Evolutionary conservation across 805 yeast species (phyloP).

Genomic region (Dipodascus albidus): DNA sequence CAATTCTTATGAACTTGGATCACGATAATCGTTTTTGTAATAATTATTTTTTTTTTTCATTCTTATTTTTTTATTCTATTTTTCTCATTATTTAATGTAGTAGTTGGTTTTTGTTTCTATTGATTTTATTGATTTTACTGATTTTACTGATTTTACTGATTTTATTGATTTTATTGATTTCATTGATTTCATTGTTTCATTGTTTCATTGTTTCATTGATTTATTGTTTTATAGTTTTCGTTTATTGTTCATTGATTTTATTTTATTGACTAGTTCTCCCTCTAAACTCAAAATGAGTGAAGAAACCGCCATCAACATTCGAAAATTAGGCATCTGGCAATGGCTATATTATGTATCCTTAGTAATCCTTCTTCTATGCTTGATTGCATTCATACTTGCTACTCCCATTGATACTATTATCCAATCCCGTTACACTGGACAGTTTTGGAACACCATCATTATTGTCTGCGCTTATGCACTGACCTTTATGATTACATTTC

Average conservation of each 20-base stretch:
- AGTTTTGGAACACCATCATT: slow-evolving; percentile 72
- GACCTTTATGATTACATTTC: slow-evolving; percentile 38
- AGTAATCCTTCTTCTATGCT: slow-evolving; percentile 19
- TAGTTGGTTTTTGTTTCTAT: too few relatives aligned
- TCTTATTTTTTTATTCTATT: slow-evolving; percentile 11
- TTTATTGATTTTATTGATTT: too few relatives aligned
- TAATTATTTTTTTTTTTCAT: slow-evolving; percentile 4
- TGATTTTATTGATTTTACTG: too few relatives aligned
- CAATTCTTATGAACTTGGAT: slow-evolving; percentile 1
- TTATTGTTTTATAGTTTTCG: too few relatives aligned
- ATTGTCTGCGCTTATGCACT: slow-evolving; percentile 61
- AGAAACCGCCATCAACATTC: neutral
- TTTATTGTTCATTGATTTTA: neutral
- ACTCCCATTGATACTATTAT: slow-evolving; percentile 72
- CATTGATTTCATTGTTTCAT: too few relatives aligned
- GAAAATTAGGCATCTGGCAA: neutral
- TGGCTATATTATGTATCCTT: slow-evolving; percentile 22
- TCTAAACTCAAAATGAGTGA: neutral
- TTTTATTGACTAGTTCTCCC: neutral
- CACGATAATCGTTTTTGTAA: too few relatives aligned
- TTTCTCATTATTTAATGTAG: slow-evolving; percentile 11
- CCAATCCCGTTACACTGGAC: slow-evolving; percentile 46
- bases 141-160: too few relatives aligned
- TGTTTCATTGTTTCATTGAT: too few relatives aligned
- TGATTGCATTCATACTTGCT: slow-evolving; percentile 50